Base-by-base conservation (phyloP, 2,329 filamentous ascomycete species). In the Cephalotrichum gorgonifer region DNA sequence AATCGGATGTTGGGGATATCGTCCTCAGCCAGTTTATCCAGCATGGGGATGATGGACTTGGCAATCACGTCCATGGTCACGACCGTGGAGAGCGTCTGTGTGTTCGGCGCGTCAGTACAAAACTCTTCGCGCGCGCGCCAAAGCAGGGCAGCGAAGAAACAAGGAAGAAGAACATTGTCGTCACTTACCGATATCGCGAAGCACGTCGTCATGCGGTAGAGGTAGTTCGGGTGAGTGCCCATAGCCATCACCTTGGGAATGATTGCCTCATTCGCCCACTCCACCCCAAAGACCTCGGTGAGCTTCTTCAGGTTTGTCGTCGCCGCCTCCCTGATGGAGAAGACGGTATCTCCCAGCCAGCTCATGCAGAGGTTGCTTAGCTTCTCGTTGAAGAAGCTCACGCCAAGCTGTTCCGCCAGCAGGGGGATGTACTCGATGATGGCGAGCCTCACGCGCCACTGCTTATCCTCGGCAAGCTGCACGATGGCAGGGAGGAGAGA, bases 181-280 rank as follows among this genome's bases (percentile, higher is more conserved):
- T 5, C 2, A 78, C 87, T 75, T 78, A 98, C 93, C 59, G 89
- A 91, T 57, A 98, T 94, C 54, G 93, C 93, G 66, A 98, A 98
- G 72, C 91, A 97, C n/a, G 93, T 98, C 9, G 93, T 98, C 93
- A 98, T 98, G 65, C 93, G 81, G 78, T 98, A 98, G 48, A 98
- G 84, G 66, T 98, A 98, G 73, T 98, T 98, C 53, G 91, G 88
- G 66, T 98, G 93, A 63, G 88, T 87, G 52, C 93, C 93, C 93
- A 98, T 97, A 33, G 86, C 87, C 78, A 95, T 93, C 55, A 98
- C 93, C 74, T 97, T 97, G 52, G 93, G 93, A 58, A 98, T 95
- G 62, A 98, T 98, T 43, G 90, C 89, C 64, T 90, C 87, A 66
- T 85, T 94, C 41, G 93, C 91, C 93, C 93, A 98, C 55, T 95